phyloP scores from a whole-genome alignment of 305 asterid genomes.

The Fraxinus albicans region DNA sequence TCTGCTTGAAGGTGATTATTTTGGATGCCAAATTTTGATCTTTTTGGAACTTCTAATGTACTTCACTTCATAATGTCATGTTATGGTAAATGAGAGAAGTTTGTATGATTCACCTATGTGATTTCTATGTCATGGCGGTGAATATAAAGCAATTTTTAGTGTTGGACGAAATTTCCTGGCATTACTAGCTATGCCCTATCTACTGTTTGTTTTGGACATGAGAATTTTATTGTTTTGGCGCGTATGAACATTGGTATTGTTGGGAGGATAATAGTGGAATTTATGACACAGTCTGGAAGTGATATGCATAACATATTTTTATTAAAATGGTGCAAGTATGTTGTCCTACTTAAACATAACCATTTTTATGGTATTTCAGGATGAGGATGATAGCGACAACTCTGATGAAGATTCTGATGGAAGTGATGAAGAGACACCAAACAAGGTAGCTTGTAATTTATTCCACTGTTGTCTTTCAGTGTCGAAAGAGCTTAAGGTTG shows the following conservation, averaged over 20 bases:
- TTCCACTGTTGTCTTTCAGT: background rate
- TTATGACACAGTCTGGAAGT: background rate
- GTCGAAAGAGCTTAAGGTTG: background rate
- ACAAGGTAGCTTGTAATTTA: constrained; percentile 46
- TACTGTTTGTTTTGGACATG: background rate
- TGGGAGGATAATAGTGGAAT: background rate
- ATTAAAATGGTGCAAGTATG: background rate
- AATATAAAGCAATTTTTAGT: background rate
- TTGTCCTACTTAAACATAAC: background rate
- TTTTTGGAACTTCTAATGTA: background rate
- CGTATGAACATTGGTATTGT: background rate
- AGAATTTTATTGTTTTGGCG: background rate
- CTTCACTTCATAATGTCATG: background rate
- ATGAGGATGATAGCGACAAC: constrained; percentile 46
- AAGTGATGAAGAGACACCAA: constrained; percentile 73
- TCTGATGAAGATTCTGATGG: constrained; percentile 52
- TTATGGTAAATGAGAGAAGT: background rate
- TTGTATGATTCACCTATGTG: background rate
- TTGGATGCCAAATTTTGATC: background rate
- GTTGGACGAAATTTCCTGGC: background rate
- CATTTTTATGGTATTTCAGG: constrained; percentile 26
- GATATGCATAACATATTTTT: background rate
- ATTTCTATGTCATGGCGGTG: background rate
- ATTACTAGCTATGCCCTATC: background rate
- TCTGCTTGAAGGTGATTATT: background rate